Base-by-base conservation (phyloP, 345 rosid species). In the Rhodamnia rubescens region DNA sequence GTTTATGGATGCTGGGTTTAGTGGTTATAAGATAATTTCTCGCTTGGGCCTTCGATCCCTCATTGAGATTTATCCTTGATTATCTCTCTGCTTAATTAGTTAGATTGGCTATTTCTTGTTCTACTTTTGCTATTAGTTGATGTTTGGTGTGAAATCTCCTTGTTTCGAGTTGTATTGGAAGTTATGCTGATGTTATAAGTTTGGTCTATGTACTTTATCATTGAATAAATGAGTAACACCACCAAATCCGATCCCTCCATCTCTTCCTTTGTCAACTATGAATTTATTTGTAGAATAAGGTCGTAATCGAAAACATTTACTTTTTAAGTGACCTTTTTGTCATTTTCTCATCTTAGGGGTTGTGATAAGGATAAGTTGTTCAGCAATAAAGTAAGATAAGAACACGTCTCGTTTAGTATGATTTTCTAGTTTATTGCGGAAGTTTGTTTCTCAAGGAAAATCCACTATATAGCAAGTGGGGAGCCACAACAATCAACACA, bases 1-100 rank as follows among this genome's bases (percentile, higher is more conserved):
- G 24, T 89, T 91, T 74, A 27, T 51, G 26, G 82, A 47, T 53
- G 92, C 91, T 51, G 92, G 91, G 7, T 91, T 86, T 13, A 81
- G 81, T 32, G 6, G 59, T 58, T 90, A 90, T 29, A 90, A 84
- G 58, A 91, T 91, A 27, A 51, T 26, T 10, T 87, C 82, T 36
- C 20, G 74, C 7, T 78, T 87, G 3, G 91, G 92, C 8, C 15
- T 53, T 24, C 74, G 91, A 52, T 36, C 91, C 13, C 52, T 91
- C 24, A 89, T 90, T 75, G 88, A 89, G 47, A 83, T 88, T 82
- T 88, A 53, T 84, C 88, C 86, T 29, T 89, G 57, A 42, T 20
- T 15, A 16, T 1, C 8, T 64, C 18, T 16, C 44, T 64, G 44
- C 75, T 64, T 64, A 64, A 16, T 32, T 32, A 7, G 16, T 32